Percentiles rank a stretch among this genome's conserved stretches.
Evolutionary conservation across 805 yeast genomes (phyloP).

Genomic region (Millerozyma miso): DNA sequence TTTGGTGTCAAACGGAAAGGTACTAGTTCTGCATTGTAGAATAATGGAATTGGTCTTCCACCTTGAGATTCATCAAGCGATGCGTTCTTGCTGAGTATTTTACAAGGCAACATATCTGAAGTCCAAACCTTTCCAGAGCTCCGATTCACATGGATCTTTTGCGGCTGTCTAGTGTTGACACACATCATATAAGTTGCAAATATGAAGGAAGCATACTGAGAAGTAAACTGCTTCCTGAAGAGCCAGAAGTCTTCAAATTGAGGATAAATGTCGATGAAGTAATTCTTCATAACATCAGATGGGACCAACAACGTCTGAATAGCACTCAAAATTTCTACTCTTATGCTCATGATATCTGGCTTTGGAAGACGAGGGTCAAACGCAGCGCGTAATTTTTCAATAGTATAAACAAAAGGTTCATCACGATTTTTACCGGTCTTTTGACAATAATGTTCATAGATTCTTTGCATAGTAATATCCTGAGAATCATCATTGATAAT

Average conservation of each 20-base stretch:
- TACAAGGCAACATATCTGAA: constrained; percentile 91
- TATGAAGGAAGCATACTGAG: constrained; percentile 89
- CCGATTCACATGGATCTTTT: constrained; percentile 79
- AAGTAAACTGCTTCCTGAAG: constrained; percentile 90
- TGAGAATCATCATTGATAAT: constrained; percentile 78
- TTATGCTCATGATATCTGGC: constrained; percentile 83
- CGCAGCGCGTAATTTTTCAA: constrained; percentile 84
- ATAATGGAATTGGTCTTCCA: constrained; percentile 70
- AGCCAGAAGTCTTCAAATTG: constrained; percentile 94
- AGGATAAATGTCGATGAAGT: constrained; percentile 65
- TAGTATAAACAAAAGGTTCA: constrained; percentile 82
- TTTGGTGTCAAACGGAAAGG: constrained; percentile 97
- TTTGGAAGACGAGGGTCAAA: constrained; percentile 90
- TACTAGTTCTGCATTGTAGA: constrained; percentile 87
- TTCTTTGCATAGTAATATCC: constrained; percentile 70
- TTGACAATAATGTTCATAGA: constrained; percentile 85
- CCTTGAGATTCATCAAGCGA: constrained; percentile 44
- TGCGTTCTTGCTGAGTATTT: constrained; percentile 56
- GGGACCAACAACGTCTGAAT: constrained; percentile 88
- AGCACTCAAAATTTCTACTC: constrained; percentile 87
- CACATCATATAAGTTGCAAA: constrained; percentile 94
- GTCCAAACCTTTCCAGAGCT: constrained; percentile 89
- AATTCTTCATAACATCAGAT: constrained; percentile 71
- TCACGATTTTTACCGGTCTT: constrained; percentile 72
- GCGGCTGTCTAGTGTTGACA: constrained; percentile 89